Evolutionary conservation across 1,284 basidiomycete species (phyloP).

Genomic region (Trametes sp.): DNA sequence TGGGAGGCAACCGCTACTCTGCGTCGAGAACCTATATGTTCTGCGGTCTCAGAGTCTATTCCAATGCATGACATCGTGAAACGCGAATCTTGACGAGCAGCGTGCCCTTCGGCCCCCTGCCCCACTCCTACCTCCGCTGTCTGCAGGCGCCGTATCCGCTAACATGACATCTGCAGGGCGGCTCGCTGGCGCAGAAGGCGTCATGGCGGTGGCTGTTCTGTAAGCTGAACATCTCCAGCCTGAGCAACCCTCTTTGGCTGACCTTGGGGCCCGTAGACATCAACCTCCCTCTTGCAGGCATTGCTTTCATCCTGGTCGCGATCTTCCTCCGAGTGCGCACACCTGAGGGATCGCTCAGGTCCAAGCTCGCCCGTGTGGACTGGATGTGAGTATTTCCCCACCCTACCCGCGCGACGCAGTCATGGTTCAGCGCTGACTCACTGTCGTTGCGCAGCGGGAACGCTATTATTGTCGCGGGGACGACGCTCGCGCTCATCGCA

Average conservation of each 20-base stretch:
- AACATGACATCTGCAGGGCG: slow-evolving; percentile 25
- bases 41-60: neutral
- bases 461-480: slow-evolving; percentile 28
- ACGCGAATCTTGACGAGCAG: neutral
- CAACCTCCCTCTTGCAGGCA: slow-evolving; percentile 26
- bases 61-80: neutral
- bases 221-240: slow-evolving; percentile 22
- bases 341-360: slow-evolving; percentile 8
- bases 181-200: slow-evolving; percentile 31
- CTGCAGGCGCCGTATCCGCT: neutral
- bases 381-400: slow-evolving; percentile 17
- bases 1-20: neutral
- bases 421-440: neutral
- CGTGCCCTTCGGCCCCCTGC: neutral
- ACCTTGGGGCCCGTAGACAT: too few species aligned
- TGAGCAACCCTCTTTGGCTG: too few species aligned
- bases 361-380: slow-evolving; percentile 23
- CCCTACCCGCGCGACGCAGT: neutral
- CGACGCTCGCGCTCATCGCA: slow-evolving; percentile 26
- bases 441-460: slow-evolving; percentile 27
- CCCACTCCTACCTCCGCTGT: neutral
- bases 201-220: slow-evolving; percentile 43
- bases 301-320: slow-evolving; percentile 19
- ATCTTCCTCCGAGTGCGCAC: slow-evolving; percentile 23
- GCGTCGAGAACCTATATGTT: neutral